Percentiles rank a stretch among this genome's conserved stretches.
These are phyloP conservation scores for Magnaporthales sp. DNA, from an alignment of 2,329 filamentous ascomycete species.

Conservation along the genomic window DNA sequence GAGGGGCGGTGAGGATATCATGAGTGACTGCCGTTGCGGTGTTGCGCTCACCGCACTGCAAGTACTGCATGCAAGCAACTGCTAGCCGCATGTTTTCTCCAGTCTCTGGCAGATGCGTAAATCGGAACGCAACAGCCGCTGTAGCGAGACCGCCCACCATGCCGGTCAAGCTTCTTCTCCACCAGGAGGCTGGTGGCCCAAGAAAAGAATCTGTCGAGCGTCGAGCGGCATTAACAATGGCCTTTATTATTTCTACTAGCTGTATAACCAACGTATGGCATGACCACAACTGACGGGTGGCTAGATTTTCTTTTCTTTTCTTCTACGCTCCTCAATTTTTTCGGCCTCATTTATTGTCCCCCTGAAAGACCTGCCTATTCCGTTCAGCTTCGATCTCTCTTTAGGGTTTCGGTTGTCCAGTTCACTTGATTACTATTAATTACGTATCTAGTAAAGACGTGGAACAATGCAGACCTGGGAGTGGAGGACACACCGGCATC, in stretches of 20 bases:
- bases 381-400: neutral
- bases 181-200: neutral
- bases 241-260: neutral
- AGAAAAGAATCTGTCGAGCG: neutral
- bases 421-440: neutral
- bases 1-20: neutral
- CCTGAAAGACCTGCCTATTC: neutral
- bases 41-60: neutral
- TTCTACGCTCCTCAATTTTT: neutral
- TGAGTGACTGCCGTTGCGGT: neutral
- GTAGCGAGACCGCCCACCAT: neutral
- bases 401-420: neutral
- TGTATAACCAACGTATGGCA: neutral
- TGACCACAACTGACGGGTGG: neutral
- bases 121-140: constrained; percentile 1
- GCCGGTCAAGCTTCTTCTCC: neutral
- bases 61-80: neutral
- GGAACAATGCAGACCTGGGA: neutral
- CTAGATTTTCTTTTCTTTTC: neutral
- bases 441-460: neutral
- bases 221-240: neutral
- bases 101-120: neutral
- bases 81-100: neutral
- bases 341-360: neutral
- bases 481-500: neutral